Evolutionary conservation across 306 rosid species (phyloP), one percentile per base, ranked within the genome.

Genomic region (Trifolium dubium): DNA sequence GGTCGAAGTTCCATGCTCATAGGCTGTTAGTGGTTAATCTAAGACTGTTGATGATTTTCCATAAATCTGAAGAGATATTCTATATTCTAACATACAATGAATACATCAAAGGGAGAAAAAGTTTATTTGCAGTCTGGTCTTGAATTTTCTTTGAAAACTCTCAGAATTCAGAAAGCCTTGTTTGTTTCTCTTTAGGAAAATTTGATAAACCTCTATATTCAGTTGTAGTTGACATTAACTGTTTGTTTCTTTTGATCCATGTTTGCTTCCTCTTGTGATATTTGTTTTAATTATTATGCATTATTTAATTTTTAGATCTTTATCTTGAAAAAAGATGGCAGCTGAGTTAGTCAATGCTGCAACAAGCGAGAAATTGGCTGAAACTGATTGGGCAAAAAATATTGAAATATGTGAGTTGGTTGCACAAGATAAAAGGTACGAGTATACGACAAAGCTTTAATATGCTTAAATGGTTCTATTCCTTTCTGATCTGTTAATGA

Each of bases 341-440:
- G 75, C 92, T 49, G 96, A 91, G 78, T 90, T 91, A 72, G 97
- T 93, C 43, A 86, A 87, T 69, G 82, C 86, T 55, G 98, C 98
- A 29, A 93, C 98, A 32, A 91, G 93, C 31, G 96, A 89, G 69
- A 91, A 85, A 73, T 84, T 91, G 65, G 55, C 80, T 29, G 98
- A 93, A 79, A 83, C 89, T 54, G 97, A 93, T 83, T 93, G 98
- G 98, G 63, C 69, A 17, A 91, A 89, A 78, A 93, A 91, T 80
- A 93, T 93, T 84, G 85, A 89, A 79, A 89, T 93, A 17, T 91
- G 98, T 59, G 98, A 91, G 85, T 73, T 89, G 80, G 96, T 91
- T 69, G 92, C 96, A 78, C 88, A 14, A 53, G 96, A 93, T 86
- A 90, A 75, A 73, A 93, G 97, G 98, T 93, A 81, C 39, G 50